A percentile compares a stretch with the other conserved stretches of the same genome.
Conservation (phyloP, 2,329 filamentous ascomycete genomes). For the Tolypocladium ophioglossoides region DNA sequence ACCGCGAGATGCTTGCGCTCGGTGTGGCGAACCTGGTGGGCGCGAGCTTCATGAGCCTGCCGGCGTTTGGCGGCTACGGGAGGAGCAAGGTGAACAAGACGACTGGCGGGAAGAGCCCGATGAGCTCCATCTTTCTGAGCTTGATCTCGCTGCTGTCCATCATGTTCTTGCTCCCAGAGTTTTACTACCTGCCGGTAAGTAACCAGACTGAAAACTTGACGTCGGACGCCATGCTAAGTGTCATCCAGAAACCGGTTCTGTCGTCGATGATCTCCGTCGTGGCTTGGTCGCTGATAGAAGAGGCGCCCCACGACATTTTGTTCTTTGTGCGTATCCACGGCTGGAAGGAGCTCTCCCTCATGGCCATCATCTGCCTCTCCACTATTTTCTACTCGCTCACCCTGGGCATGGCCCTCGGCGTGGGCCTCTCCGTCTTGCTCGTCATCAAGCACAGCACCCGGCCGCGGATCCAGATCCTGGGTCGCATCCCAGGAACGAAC, state of each 20-base stretch:
- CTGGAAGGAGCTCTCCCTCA: slow-evolving; percentile 76
- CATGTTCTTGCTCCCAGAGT: slow-evolving; percentile 74
- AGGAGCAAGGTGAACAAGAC: slow-evolving; percentile 90
- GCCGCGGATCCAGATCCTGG: slow-evolving; percentile 91
- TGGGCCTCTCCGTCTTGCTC: slow-evolving; percentile 79
- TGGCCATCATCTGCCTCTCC: slow-evolving; percentile 80
- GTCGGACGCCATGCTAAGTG: neutral
- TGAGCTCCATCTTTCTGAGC: slow-evolving; percentile 83
- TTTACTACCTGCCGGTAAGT: slow-evolving; percentile 90
- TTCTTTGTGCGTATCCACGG: slow-evolving; percentile 84
- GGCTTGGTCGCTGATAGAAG: slow-evolving; percentile 87
- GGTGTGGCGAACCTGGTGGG: slow-evolving; percentile 87
- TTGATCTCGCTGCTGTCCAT: slow-evolving; percentile 74
- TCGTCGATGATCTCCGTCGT: slow-evolving; percentile 93
- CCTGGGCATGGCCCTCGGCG: slow-evolving; percentile 85
- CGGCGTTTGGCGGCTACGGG: slow-evolving; percentile 92
- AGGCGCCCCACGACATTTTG: slow-evolving; percentile 80
- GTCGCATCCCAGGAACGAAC: slow-evolving; percentile 73
- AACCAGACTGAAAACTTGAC: neutral
- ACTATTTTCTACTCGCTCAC: slow-evolving; percentile 95
- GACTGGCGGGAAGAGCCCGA: slow-evolving; percentile 84
- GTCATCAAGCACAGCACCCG: slow-evolving; percentile 86
- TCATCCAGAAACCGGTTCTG: slow-evolving; percentile 71
- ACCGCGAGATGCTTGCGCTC: slow-evolving; percentile 85
- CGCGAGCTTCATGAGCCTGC: slow-evolving; percentile 83